Evolutionary conservation across 2,329 filamentous ascomycete species (phyloP).

Genomic region (Pseudonectria foliicola): DNA sequence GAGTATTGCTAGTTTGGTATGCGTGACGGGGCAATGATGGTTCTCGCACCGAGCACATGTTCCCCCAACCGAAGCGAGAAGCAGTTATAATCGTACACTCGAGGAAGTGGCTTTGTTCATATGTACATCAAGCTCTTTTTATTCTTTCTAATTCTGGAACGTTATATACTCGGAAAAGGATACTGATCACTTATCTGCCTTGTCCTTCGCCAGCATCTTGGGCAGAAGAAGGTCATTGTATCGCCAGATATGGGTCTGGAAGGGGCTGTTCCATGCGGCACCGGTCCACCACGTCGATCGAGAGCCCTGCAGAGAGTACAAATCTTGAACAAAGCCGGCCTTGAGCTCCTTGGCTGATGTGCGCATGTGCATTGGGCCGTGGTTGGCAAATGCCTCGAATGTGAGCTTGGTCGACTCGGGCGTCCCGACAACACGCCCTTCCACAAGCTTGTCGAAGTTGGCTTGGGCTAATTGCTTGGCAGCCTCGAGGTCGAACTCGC

Average conservation of each 20-base stretch:
- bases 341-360: slow-evolving; percentile 27
- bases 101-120: too few relatives aligned
- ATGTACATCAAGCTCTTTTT: too few relatives aligned
- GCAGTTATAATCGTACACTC: too few relatives aligned
- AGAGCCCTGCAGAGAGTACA: slow-evolving; percentile 36
- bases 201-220: slow-evolving; percentile 5
- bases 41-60: too few relatives aligned
- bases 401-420: slow-evolving; percentile 17
- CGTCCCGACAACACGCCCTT: slow-evolving; percentile 17
- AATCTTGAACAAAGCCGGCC: slow-evolving; percentile 33
- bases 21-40: too few relatives aligned
- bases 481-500: slow-evolving; percentile 9
- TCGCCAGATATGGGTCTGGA: slow-evolving; percentile 28
- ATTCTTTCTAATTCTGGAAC: too few relatives aligned
- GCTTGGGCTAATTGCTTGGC: slow-evolving; percentile 21
- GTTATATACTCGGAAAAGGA: too few relatives aligned
- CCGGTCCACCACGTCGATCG: slow-evolving; percentile 40
- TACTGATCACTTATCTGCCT: neutral
- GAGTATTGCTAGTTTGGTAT: too few relatives aligned
- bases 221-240: slow-evolving; percentile 23
- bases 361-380: slow-evolving; percentile 30
- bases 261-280: slow-evolving; percentile 27
- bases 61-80: too few relatives aligned
- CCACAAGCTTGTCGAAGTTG: slow-evolving; percentile 22
- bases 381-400: slow-evolving; percentile 28